Conservation (phyloP, 2,329 filamentous ascomycete genomes). For the Apiospora phragmitis region DNA sequence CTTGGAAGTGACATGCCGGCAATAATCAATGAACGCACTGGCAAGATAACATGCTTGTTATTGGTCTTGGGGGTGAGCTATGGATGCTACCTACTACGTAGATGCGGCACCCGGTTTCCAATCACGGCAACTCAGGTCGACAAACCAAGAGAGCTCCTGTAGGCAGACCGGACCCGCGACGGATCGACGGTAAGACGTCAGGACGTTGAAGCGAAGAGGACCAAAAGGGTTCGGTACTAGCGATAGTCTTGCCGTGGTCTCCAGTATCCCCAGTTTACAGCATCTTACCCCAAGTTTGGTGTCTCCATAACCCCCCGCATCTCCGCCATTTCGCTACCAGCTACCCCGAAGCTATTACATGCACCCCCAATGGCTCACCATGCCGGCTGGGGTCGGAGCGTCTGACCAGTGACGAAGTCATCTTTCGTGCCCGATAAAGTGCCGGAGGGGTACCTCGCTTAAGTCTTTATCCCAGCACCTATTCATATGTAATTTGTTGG, state of each 20-base stretch:
- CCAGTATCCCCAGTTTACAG: background rate
- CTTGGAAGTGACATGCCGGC: background rate
- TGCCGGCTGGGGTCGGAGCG: background rate
- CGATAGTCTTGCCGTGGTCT: background rate
- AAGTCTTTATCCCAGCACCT: background rate
- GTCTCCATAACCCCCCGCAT: slow-evolving; percentile 4
- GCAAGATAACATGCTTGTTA: background rate
- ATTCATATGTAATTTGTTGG: background rate
- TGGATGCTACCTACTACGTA: background rate
- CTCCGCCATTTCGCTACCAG: background rate
- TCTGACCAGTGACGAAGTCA: background rate
- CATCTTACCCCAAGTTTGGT: background rate
- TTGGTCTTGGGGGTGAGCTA: background rate
- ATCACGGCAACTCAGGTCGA: background rate
- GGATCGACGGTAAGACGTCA: background rate
- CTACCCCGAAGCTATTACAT: background rate
- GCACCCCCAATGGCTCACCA: background rate
- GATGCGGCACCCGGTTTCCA: background rate
- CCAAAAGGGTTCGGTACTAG: background rate
- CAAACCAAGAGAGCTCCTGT: background rate
- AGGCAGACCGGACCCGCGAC: background rate
- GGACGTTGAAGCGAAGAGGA: background rate
- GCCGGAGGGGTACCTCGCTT: background rate
- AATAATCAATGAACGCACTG: background rate
- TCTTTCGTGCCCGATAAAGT: background rate